These are phyloP conservation scores for Poteriospumella lacustris DNA, from an alignment of 108 stramenopile genomes.

Conservation along the genomic window DNA sequence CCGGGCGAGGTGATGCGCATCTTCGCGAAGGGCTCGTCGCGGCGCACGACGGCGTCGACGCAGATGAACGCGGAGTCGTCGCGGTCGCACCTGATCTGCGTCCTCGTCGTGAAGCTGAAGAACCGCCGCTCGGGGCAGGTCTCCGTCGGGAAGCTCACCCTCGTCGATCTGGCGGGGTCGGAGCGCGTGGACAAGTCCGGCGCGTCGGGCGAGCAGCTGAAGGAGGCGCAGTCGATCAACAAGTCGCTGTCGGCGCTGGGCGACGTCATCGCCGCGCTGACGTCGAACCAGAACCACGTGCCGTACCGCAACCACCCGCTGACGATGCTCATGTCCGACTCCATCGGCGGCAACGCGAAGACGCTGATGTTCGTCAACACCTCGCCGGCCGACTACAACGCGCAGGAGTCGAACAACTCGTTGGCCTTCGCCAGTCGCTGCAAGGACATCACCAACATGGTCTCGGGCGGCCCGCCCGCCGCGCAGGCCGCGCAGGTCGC, in stretches of 20 bases:
- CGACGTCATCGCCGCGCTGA: constrained; percentile 62
- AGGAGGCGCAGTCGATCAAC: constrained; percentile 72
- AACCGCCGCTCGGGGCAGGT: neutral
- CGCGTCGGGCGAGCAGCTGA: constrained; percentile 50
- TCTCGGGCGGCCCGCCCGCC: neutral
- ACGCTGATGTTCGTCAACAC: constrained; percentile 67
- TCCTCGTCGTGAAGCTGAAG: constrained; percentile 32
- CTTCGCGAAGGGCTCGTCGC: constrained; percentile 32
- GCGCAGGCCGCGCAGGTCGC: constrained; percentile 56
- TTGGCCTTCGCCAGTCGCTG: constrained; percentile 41
- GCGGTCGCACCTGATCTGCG: constrained; percentile 45
- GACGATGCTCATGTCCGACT: constrained; percentile 66
- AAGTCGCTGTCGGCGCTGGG: constrained; percentile 65
- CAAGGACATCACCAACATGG: constrained; percentile 43
- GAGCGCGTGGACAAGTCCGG: constrained; percentile 61
- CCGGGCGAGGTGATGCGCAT: constrained; percentile 40
- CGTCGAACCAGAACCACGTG: constrained; percentile 55
- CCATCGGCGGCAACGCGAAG: constrained; percentile 64
- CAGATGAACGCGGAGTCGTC: constrained; percentile 51
- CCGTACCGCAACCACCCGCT: constrained; percentile 68
- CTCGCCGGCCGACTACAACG: constrained; percentile 40
- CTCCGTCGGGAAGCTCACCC: constrained; percentile 3
- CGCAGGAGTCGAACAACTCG: constrained; percentile 24
- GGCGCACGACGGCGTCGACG: constrained; percentile 43
- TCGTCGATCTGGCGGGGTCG: constrained; percentile 26